Percentiles rank a stretch among this genome's conserved stretches.
Evolutionary conservation across 306 rosid genomes (phyloP).

Genomic region (Gleditsia sinensis): DNA sequence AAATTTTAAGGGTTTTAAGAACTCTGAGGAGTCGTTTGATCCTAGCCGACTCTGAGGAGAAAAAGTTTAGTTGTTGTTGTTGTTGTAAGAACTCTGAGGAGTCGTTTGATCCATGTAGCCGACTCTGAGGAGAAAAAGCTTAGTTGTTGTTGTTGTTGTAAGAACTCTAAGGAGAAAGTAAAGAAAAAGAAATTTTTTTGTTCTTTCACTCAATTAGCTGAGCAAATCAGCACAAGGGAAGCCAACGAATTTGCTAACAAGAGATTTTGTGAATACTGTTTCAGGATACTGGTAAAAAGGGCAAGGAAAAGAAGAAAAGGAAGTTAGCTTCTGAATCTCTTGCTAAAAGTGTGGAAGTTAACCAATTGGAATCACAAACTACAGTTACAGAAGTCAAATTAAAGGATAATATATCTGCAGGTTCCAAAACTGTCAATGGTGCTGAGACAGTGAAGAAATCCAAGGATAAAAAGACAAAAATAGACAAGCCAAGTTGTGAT

Average conservation of each 20-base stretch:
- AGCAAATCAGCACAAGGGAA: not conserved
- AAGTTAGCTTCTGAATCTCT: conserved; percentile 49
- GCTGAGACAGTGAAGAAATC: conserved; percentile 51
- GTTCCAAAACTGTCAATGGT: conserved; percentile 36
- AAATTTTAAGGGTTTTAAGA: not conserved
- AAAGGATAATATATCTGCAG: conserved; percentile 34
- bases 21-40: conserved; percentile 5
- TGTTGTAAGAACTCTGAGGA: too few species aligned
- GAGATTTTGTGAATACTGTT: conserved; percentile 1
- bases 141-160: too few species aligned
- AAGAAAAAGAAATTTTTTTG: conserved; percentile 4
- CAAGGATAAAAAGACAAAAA: conserved; percentile 63
- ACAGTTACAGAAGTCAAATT: conserved; percentile 32
- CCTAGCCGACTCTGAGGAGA: conserved; percentile 29
- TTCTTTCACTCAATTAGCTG: not conserved
- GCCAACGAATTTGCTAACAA: conserved; percentile 22
- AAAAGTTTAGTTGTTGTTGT: too few species aligned
- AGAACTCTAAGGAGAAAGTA: conserved; percentile 32
- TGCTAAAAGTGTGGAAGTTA: conserved; percentile 31
- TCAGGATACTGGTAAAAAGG: conserved; percentile 38
- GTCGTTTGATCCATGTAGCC: too few species aligned
- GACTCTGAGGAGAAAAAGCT: too few species aligned
- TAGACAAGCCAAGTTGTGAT: conserved; percentile 42
- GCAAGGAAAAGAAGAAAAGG: conserved; percentile 62
- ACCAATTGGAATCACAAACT: conserved; percentile 33